These are phyloP conservation scores for Mallotus nudiflorus DNA, from an alignment of 345 rosid species.

Conservation along the genomic window DNA sequence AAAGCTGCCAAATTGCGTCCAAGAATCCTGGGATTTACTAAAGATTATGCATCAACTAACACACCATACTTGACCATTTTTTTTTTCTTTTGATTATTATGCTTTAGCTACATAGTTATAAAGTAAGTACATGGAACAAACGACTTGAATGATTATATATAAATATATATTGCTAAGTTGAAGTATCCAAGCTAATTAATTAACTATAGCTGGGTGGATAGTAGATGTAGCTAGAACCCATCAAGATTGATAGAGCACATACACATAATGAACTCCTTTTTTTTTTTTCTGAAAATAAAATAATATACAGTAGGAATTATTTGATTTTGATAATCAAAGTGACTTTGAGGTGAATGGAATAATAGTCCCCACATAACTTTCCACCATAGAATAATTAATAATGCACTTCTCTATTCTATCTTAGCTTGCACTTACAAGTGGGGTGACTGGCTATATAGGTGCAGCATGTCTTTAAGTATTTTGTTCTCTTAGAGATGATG, in stretches of 20 bases:
- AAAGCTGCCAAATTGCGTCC: no score
- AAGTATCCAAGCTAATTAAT: no score
- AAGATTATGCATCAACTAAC: no score
- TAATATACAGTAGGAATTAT: background rate
- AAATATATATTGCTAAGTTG: no score
- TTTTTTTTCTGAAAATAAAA: background rate
- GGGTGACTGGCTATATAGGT: conserved; percentile 22
- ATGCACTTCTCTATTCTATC: conserved; percentile 29
- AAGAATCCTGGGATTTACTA: no score
- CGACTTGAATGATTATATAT: no score
- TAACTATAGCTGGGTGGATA: no score
- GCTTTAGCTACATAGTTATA: no score
- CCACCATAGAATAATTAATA: conserved; percentile 43
- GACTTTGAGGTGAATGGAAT: conserved; percentile 42
- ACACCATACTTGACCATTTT: no score
- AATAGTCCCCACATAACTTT: conserved; percentile 48
- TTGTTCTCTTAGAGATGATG: conserved; percentile 29
- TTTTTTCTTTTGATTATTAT: no score
- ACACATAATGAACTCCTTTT: background rate
- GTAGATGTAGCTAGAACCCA: background rate
- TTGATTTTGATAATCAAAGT: conserved; percentile 28
- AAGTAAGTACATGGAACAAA: no score
- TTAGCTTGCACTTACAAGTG: conserved; percentile 39
- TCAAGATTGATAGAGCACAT: conserved; percentile 14
- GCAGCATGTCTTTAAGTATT: conserved; percentile 26